Evolutionary conservation across 345 rosid species (phyloP), one percentile per base, ranked within the genome.

Genomic region (Euphorbia peplus): DNA sequence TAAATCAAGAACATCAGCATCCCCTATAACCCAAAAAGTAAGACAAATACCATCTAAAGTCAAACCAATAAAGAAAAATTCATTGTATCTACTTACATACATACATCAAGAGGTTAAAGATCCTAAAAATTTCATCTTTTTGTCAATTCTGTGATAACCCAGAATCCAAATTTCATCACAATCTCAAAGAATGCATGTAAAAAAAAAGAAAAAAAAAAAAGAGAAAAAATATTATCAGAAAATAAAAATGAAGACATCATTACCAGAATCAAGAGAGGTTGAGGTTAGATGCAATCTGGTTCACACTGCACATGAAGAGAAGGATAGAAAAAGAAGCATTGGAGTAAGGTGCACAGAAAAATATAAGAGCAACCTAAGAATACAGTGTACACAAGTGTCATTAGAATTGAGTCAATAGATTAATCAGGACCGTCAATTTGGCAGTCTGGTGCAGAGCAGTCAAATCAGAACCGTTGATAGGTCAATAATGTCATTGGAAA

Each of bases 231-330:
- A 21, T 14, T 51, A 24, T 21, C 15, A 18, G 21, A 16, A 19
- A 70, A 10, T 30, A 54, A 60, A 61, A 29, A 29, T 57, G 68
- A 10, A 8, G 12, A 62, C 19, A 54, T 64, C 55, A 29, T 60
- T 51, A 86, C 85, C 70, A 70, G 66, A 68, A 46, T 71, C 59
- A 68, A 74, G 65, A 72, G 39, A 39, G 72, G 50, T 63, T 16
- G 19, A 15, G 35, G 21, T 53, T 37, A 53, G 72, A 67, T 47
- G 68, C 65, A 50, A 37, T 55, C 64, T 44, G 77, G 65, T 42
- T 54, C 54, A 32, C 68, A 70, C 68, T 10, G 52, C 35, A 19
- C 73, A 44, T 59, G 21, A 18, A 5, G 6, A 12, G 5, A 25
- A 10, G 13, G 60, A 22, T 25, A 53, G 52, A 35, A 68, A 73